These are phyloP conservation scores for Fraxinus greggii DNA, from an alignment of 305 asterid genomes.

Conservation along the genomic window DNA sequence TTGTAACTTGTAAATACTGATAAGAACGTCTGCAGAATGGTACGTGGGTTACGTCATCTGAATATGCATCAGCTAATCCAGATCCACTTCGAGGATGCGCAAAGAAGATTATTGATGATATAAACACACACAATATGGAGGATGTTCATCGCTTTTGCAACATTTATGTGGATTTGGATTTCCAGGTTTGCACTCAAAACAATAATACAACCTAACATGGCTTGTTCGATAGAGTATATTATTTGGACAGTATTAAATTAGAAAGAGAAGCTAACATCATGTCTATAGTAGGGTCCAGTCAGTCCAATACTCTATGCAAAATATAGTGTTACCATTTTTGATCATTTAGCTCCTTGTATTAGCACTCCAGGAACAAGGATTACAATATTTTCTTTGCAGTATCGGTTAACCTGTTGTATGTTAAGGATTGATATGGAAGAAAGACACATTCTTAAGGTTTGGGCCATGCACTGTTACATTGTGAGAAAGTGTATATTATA, in stretches of 20 bases:
- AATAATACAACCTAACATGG: constrained; percentile 6
- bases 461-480: background rate
- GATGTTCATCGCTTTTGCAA: constrained; percentile 84
- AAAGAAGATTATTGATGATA: constrained; percentile 69
- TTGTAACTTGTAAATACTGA: constrained; percentile 18
- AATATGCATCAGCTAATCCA: constrained; percentile 74
- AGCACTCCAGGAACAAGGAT: background rate
- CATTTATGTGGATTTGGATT: constrained; percentile 65
- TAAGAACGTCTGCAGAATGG: constrained; percentile 53
- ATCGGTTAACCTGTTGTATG: background rate
- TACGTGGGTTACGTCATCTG: constrained; percentile 64
- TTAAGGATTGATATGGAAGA: background rate
- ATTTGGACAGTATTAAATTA: background rate
- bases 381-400: background rate
- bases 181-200: constrained; percentile 58
- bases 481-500: background rate
- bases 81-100: constrained; percentile 90
- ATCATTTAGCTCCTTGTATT: background rate
- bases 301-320: background rate
- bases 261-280: background rate
- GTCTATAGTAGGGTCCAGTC: background rate
- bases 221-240: background rate
- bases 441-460: background rate
- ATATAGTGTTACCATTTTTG: background rate
- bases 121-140: constrained; percentile 65